Evolutionary conservation across 2,329 filamentous ascomycete species (phyloP), one percentile per base, ranked within the genome.

Genomic region (Aspergillus cejpii): DNA sequence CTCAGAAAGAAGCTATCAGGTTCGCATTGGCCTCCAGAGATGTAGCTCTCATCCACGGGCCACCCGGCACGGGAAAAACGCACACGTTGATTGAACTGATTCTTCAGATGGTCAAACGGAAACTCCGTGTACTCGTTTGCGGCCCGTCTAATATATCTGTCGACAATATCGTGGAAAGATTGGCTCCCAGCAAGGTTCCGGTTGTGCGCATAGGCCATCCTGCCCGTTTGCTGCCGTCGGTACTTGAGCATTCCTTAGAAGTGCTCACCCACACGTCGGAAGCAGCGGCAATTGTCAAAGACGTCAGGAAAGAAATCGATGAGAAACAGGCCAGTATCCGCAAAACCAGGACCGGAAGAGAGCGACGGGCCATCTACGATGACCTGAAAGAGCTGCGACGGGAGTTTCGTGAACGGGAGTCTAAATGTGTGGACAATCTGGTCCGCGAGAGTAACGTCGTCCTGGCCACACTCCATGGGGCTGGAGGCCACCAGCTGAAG

Each of bases 71-170:
- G 0, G 92, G 92, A 39, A 98, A 98, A 67, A 98, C 92, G 0
- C 91, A 97, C 63, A 97, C 92, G 0, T 71, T 98, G 29, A 91
- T 98, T 48, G 92, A 98, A 66, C 75, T 98, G 10, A 94, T 98
- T 49, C 74, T 94, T n/a, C 92, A 98, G 61, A 73, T 97, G 55
- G 74, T 94, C 43, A 83, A 83, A 60, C 79, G 80, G 19, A 78
- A 81, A 26, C 76, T 83, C 43, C 80, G 89, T 1, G 74, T 97
- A 8, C 75, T 97, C 1, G 91, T 97, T n/a, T 97, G 92, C 59
- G 92, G 91, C 0, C 92, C 92, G 0, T 95, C 88, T 23, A 98
- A 98, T 63, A 90, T 98, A 56, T 92, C 88, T 0, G 92, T 98
- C 1, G 92, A 98, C 75, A 98, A 98, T 61, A 94, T 98, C 46